A percentile compares a stretch with the other conserved stretches of the same genome.
These are phyloP conservation scores for Periconia sp. DNA, from an alignment of 2,329 filamentous ascomycete genomes.

Conservation along the genomic window DNA sequence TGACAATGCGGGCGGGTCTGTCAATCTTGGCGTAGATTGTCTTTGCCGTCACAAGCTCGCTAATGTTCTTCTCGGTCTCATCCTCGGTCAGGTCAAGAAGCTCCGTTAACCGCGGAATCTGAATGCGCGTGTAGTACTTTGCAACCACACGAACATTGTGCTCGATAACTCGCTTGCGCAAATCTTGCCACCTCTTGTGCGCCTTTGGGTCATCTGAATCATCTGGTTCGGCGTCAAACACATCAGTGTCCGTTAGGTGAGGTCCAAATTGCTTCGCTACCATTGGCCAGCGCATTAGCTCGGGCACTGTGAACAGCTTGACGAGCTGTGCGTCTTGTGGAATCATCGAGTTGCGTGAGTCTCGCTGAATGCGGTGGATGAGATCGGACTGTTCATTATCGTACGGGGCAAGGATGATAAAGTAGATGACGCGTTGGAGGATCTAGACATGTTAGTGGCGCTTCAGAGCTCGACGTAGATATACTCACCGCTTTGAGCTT, in stretches of 20 bases:
- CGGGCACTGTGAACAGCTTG: constrained; percentile 92
- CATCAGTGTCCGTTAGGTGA: constrained; percentile 85
- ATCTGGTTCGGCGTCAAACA: constrained; percentile 75
- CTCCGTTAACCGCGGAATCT: constrained; percentile 87
- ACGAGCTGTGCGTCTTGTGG: constrained; percentile 83
- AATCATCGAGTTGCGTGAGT: constrained; percentile 80
- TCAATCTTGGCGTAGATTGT: constrained; percentile 99
- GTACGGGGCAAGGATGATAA: constrained; percentile 92
- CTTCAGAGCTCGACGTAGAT: background rate
- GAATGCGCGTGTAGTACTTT: constrained; percentile 98
- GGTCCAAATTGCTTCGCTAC: constrained; percentile 88
- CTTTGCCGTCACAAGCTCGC: constrained; percentile 94
- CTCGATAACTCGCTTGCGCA: constrained; percentile 98
- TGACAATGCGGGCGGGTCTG: constrained; percentile 87
- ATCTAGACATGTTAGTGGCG: constrained; percentile 60
- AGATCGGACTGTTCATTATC: constrained; percentile 99
- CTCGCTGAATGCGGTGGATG: constrained; percentile 87
- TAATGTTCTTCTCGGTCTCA: constrained; percentile 99
- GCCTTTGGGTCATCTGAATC: constrained; percentile 79
- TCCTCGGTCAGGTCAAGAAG: constrained; percentile 91
- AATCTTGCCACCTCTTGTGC: constrained; percentile 85
- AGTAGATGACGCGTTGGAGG: constrained; percentile 95
- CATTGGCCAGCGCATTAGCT: constrained; percentile 98
- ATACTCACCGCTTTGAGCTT: constrained; percentile 81
- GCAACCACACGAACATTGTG: constrained; percentile 98